These are phyloP conservation scores for Trametes pubescens DNA, from an alignment of 1,284 basidiomycete species.

Conservation along the genomic window DNA sequence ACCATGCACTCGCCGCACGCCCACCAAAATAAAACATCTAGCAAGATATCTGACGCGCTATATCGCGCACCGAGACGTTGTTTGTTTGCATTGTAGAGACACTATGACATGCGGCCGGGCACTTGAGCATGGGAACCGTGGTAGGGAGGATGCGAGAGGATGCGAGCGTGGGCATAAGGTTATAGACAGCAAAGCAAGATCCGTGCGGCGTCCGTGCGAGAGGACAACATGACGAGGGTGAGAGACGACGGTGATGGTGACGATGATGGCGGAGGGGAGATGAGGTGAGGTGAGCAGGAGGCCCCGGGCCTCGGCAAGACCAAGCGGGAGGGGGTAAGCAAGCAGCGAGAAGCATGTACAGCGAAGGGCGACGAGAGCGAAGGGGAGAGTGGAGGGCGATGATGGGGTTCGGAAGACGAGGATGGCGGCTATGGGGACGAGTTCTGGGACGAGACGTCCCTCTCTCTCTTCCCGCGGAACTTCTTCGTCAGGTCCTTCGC, in stretches of 20 bases:
- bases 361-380: conserved; percentile 16
- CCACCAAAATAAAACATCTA: not conserved
- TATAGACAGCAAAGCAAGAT: not conserved
- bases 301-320: conserved; percentile 5
- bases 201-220: not conserved
- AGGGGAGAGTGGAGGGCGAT: not conserved
- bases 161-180: not conserved
- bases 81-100: not conserved
- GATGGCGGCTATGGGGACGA: conserved; percentile 8
- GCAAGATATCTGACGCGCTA: not conserved
- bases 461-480: conserved; percentile 57
- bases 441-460: conserved; percentile 33
- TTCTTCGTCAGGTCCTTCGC: conserved; percentile 60
- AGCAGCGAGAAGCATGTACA: conserved; percentile 23
- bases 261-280: not conserved
- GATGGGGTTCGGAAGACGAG: not conserved
- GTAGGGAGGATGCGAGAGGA: not conserved
- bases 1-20: not conserved
- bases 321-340: conserved; percentile 8
- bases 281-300: not conserved
- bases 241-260: not conserved
- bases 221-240: not conserved
- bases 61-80: no score
- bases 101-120: not conserved
- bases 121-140: not conserved